Evolutionary conservation across 306 rosid genomes (phyloP).

Genomic region (Prinsepia uniflora): DNA sequence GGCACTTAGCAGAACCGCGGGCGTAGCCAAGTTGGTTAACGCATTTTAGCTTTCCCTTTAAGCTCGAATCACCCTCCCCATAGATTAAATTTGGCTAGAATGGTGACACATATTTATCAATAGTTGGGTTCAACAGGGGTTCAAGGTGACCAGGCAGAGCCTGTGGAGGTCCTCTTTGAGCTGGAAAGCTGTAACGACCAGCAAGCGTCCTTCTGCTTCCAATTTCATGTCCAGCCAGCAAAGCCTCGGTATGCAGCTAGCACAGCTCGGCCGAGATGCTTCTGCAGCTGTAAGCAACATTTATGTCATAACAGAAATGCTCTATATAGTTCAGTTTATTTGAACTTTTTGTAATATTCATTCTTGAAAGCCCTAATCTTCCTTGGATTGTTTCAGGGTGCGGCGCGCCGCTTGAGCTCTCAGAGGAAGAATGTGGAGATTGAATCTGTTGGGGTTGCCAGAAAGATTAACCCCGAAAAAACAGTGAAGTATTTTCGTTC

Average conservation of each 20-base stretch:
- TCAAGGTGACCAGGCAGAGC: conserved; percentile 55
- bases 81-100: too few relatives aligned
- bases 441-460: conserved; percentile 51
- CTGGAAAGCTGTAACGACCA: conserved; percentile 52
- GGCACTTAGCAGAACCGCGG: too few relatives aligned
- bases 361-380: background rate
- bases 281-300: conserved; percentile 45
- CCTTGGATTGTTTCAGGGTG: conserved; percentile 33
- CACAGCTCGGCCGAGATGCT: conserved; percentile 56
- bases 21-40: too few relatives aligned
- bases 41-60: too few relatives aligned
- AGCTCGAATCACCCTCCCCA: too few relatives aligned
- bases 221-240: conserved; percentile 52
- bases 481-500: conserved; percentile 36
- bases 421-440: conserved; percentile 44
- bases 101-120: too few relatives aligned
- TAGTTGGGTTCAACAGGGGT: conserved; percentile 32
- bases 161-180: conserved; percentile 37
- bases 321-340: background rate
- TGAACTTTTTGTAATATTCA: background rate
- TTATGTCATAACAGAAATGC: conserved; percentile 1
- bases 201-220: conserved; percentile 33
- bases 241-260: conserved; percentile 50
- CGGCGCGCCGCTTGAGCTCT: conserved; percentile 41
- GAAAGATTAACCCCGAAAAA: conserved; percentile 35